Conservation (phyloP, 2,329 filamentous ascomycete genomes). For the Cucurbitaria berberidis region DNA sequence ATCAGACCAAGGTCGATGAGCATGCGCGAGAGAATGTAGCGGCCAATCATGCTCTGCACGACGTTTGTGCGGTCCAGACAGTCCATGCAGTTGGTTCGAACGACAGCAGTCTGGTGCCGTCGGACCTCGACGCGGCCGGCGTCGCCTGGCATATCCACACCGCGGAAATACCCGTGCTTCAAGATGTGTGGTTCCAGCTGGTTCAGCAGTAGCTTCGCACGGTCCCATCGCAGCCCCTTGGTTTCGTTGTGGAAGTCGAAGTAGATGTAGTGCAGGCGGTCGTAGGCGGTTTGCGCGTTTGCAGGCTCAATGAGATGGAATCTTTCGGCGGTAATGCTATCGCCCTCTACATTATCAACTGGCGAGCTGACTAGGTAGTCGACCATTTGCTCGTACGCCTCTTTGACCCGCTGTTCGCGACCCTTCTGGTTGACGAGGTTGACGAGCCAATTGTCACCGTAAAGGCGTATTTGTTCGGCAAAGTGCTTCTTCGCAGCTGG, state of each 20-base stretch:
- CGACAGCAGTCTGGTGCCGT: conserved; percentile 82
- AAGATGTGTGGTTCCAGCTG: conserved; percentile 77
- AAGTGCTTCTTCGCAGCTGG: conserved; percentile 86
- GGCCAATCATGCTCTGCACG: conserved; percentile 94
- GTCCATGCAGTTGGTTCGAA: conserved; percentile 99
- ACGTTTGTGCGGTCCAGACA: conserved; percentile 98
- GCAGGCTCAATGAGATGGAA: conserved; percentile 76
- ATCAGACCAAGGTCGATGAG: conserved; percentile 84
- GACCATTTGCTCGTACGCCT: conserved; percentile 91
- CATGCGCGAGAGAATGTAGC: conserved; percentile 87
- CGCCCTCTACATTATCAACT: conserved; percentile 68
- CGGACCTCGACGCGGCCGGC: conserved; percentile 79
- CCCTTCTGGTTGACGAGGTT: conserved; percentile 98
- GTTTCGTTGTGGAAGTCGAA: conserved; percentile 99
- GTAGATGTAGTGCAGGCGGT: conserved; percentile 93
- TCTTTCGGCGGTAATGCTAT: conserved; percentile 75
- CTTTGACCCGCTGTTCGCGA: conserved; percentile 85
- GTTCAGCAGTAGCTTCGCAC: conserved; percentile 84
- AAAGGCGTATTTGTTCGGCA: conserved; percentile 87
- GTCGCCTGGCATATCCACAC: conserved; percentile 80
- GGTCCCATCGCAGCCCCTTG: conserved; percentile 92
- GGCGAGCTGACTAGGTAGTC: conserved; percentile 74
- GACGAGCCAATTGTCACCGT: conserved; percentile 96
- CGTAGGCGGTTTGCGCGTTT: conserved; percentile 68
- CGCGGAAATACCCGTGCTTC: conserved; percentile 89